A percentile compares a stretch with the other conserved stretches of the same genome.
Conservation (phyloP, 208 protist species). For the Trypanosoma scelopori region DNA sequence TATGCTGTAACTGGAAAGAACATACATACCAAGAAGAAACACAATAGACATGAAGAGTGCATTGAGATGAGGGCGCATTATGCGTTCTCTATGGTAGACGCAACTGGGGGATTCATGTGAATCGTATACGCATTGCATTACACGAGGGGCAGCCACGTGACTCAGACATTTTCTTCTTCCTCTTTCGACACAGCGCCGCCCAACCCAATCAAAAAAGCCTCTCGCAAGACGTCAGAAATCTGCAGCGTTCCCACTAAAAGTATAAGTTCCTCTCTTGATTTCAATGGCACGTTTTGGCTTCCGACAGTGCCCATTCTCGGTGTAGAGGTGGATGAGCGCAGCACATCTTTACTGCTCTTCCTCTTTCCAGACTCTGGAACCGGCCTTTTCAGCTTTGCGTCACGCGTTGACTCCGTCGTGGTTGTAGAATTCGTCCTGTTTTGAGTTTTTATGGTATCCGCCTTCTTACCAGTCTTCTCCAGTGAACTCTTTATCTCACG, state of each 20-base stretch:
- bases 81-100: no score
- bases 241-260: conserved; percentile 28
- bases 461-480: not conserved
- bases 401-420: not conserved
- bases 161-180: not conserved
- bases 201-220: conserved; percentile 49
- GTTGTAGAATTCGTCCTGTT: not conserved
- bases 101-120: no score
- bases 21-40: not conserved
- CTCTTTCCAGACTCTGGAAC: conserved; percentile 11
- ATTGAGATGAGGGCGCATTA: not conserved
- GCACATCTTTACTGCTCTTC: not conserved
- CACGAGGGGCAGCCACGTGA: not conserved
- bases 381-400: not conserved
- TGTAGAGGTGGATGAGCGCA: conserved; percentile 4
- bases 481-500: conserved; percentile 11
- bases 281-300: conserved; percentile 28
- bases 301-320: conserved; percentile 13
- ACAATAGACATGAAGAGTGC: not conserved
- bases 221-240: conserved; percentile 30
- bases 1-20: not conserved
- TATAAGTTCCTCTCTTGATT: conserved; percentile 38
- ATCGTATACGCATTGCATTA: not conserved
- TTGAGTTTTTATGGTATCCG: not conserved
- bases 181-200: conserved; percentile 8